Conservation (phyloP, 2,329 filamentous ascomycete species). For the Xylaria sp. region DNA sequence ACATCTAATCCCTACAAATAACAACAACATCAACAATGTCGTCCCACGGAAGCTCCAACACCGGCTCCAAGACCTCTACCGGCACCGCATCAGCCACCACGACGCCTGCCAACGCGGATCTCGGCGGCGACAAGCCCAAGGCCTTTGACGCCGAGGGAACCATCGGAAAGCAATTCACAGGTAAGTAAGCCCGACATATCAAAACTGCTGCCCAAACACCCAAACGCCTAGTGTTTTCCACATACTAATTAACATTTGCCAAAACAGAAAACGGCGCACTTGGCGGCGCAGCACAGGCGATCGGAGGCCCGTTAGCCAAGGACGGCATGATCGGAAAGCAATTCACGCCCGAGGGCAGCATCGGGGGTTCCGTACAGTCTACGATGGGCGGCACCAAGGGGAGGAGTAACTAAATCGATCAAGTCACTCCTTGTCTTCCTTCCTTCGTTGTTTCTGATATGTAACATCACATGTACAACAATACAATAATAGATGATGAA, state of each 20-base stretch:
- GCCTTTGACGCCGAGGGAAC: slow-evolving; percentile 55
- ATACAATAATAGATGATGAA: background rate
- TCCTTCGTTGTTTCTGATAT: background rate
- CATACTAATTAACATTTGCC: too few species aligned
- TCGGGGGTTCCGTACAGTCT: slow-evolving; percentile 60
- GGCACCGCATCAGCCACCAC: slow-evolving; percentile 38
- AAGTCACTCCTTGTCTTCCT: background rate
- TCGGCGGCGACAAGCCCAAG: slow-evolving; percentile 45
- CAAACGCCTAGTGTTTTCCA: background rate
- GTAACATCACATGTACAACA: slow-evolving; percentile 4
- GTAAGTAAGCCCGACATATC: slow-evolving; percentile 36
- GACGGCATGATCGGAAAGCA: slow-evolving; percentile 60
- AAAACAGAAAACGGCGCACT: slow-evolving; percentile 52
- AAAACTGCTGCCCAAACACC: background rate
- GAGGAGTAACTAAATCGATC: slow-evolving; percentile 38
- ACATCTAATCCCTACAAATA: too few species aligned
- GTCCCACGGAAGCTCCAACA: slow-evolving; percentile 41
- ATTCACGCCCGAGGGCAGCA: slow-evolving; percentile 58
- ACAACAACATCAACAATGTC: slow-evolving; percentile 33
- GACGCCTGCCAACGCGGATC: slow-evolving; percentile 40
- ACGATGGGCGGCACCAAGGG: slow-evolving; percentile 48
- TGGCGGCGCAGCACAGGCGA: slow-evolving; percentile 55
- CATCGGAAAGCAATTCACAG: slow-evolving; percentile 62
- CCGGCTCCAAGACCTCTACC: slow-evolving; percentile 38
- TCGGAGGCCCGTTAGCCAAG: slow-evolving; percentile 57